These are phyloP conservation scores for Dipodascopsis uninucleata DNA, from an alignment of 805 yeast genomes.

Conservation along the genomic window DNA sequence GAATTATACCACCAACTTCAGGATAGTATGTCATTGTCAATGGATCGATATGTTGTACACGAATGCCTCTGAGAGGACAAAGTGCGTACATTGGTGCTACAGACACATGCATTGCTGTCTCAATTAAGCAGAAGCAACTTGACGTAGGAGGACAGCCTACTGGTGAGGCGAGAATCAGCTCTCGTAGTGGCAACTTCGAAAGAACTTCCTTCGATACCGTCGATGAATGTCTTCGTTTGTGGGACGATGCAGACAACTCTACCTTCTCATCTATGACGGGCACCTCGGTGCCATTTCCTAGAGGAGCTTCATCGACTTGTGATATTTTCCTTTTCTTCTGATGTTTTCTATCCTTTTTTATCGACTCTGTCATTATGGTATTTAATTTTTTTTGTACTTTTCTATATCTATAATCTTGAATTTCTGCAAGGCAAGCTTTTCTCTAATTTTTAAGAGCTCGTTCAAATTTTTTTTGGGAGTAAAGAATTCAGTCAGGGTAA, in stretches of 20 bases:
- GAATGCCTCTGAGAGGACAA: slow-evolving; percentile 72
- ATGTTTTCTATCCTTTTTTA: too few relatives aligned
- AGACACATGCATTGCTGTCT: slow-evolving; percentile 69
- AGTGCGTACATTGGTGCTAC: slow-evolving; percentile 77
- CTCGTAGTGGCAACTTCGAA: slow-evolving; percentile 13
- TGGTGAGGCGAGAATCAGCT: slow-evolving; percentile 3
- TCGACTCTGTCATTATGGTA: slow-evolving; percentile 2
- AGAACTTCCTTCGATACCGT: slow-evolving; percentile 17
- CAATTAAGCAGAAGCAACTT: slow-evolving; percentile 63
- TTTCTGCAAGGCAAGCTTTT: too few relatives aligned
- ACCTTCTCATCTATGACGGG: neutral
- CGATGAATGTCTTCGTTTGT: slow-evolving; percentile 7
- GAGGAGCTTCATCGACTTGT: slow-evolving; percentile 11
- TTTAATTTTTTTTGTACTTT: too few relatives aligned
- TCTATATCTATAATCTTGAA: too few relatives aligned
- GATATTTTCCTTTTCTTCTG: slow-evolving; percentile 3
- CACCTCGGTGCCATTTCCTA: neutral
- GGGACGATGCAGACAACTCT: neutral
- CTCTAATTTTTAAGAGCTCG: too few relatives aligned
- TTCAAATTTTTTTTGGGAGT: too few relatives aligned
- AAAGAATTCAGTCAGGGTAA: too few relatives aligned
- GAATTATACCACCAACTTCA: slow-evolving; percentile 74
- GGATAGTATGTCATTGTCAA: slow-evolving; percentile 77
- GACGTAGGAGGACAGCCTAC: slow-evolving; percentile 34
- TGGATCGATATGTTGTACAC: slow-evolving; percentile 85